phyloP scores from a whole-genome alignment of 768 basidiomycete species.

The Aureoboletus auriporus region DNA sequence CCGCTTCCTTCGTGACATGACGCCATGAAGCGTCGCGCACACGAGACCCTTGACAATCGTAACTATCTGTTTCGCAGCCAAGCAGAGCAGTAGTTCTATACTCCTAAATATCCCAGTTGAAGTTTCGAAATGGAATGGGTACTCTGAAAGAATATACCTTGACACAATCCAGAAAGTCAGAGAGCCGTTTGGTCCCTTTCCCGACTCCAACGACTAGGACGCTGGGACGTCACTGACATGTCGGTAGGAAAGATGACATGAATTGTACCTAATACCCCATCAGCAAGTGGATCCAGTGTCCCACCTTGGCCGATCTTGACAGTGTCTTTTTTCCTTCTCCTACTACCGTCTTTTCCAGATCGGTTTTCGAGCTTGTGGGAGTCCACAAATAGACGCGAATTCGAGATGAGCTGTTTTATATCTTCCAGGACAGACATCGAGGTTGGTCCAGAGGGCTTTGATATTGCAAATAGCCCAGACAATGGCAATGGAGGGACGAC shows the following conservation, averaged over 20 bases:
- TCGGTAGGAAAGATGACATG: background rate
- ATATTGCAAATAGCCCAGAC: constrained; percentile 81
- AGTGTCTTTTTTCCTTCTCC: constrained; percentile 35
- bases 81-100: constrained; percentile 88
- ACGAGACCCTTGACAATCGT: constrained; percentile 84
- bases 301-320: constrained; percentile 92
- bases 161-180: constrained; percentile 79
- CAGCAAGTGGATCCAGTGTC: constrained; percentile 93
- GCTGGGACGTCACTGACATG: constrained; percentile 2
- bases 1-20: constrained; percentile 75
- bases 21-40: constrained; percentile 76
- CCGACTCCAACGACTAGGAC: constrained; percentile 80
- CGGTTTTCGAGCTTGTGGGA: constrained; percentile 49
- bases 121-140: constrained; percentile 9
- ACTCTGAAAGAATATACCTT: constrained; percentile 53
- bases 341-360: constrained; percentile 40
- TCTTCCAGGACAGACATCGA: constrained; percentile 89
- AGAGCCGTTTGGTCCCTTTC: constrained; percentile 84
- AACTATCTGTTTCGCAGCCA: constrained; percentile 92
- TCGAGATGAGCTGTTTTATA: constrained; percentile 73
- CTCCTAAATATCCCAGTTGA: constrained; percentile 51
- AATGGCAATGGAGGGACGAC: constrained; percentile 52
- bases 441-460: constrained; percentile 89
- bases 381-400: constrained; percentile 76
- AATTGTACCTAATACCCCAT: constrained; percentile 82